These are phyloP conservation scores for Blastobotrys proliferans DNA, from an alignment of 1,139 yeast genomes.

Conservation along the genomic window DNA sequence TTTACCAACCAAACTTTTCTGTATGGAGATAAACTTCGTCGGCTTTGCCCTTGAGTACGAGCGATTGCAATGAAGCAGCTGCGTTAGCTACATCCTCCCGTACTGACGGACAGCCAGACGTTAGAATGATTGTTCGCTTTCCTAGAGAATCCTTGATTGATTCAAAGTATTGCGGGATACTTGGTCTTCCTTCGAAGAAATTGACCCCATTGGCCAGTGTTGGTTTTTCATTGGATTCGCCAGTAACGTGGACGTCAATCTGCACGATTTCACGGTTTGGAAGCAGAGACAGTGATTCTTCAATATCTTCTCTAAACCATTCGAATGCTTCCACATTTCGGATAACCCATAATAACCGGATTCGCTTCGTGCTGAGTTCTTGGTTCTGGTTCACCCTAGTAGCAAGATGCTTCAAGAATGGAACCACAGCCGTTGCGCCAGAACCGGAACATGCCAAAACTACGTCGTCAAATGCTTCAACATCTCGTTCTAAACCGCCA, in stretches of 20 bases:
- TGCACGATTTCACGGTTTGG: conserved; percentile 8
- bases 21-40: conserved; percentile 54
- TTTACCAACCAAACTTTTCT: conserved; percentile 58
- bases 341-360: conserved; percentile 51
- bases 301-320: conserved; percentile 47
- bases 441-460: conserved; percentile 41
- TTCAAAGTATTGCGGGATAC: conserved; percentile 23
- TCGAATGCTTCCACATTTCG: conserved; percentile 38
- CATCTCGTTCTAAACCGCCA: conserved; percentile 54
- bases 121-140: conserved; percentile 44
- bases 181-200: conserved; percentile 37
- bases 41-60: conserved; percentile 24
- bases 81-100: conserved; percentile 44
- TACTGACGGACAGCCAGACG: conserved; percentile 50
- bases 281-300: conserved; percentile 14
- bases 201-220: background rate
- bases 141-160: conserved; percentile 27
- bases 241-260: conserved; percentile 12
- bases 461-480: conserved; percentile 47
- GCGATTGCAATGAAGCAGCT: conserved; percentile 40
- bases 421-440: conserved; percentile 54
- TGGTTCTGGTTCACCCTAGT: conserved; percentile 14
- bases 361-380: conserved; percentile 15
- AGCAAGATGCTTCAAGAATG: conserved; percentile 39
- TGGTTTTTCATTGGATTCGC: background rate